Conservation (phyloP, 768 basidiomycete species). For the Mycena haematopus region DNA sequence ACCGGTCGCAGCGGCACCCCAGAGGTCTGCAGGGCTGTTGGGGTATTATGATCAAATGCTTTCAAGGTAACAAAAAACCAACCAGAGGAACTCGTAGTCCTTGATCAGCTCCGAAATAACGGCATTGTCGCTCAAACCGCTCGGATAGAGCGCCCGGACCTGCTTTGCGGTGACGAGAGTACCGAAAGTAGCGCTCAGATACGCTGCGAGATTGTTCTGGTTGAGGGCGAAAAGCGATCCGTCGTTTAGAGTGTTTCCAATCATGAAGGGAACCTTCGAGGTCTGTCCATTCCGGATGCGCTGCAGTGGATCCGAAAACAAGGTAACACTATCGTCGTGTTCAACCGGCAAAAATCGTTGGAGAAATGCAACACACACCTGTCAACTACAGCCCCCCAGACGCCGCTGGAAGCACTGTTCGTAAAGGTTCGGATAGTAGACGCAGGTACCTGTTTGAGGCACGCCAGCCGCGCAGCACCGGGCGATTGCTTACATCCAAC, state of each 20-base stretch:
- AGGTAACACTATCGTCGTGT: conserved; percentile 11
- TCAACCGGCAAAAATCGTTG: background rate
- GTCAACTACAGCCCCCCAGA: conserved; percentile 20
- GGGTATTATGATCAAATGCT: background rate
- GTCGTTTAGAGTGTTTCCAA: conserved; percentile 30
- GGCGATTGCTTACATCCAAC: conserved; percentile 31
- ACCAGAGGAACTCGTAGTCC: conserved; percentile 22
- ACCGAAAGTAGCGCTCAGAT: conserved; percentile 6
- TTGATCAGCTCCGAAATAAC: conserved; percentile 26
- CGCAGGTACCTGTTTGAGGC: conserved; percentile 34
- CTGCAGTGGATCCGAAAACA: conserved; percentile 27
- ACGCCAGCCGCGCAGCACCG: conserved; percentile 31
- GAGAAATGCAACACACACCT: background rate
- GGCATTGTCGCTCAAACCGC: conserved; percentile 27
- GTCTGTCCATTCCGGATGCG: conserved; percentile 27
- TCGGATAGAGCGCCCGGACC: conserved; percentile 27
- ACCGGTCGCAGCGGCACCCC: conserved; percentile 23
- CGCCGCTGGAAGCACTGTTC: conserved; percentile 21
- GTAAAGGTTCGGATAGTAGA: conserved; percentile 27
- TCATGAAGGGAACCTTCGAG: conserved; percentile 29
- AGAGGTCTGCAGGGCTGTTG: conserved; percentile 21
- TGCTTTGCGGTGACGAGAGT: conserved; percentile 12
- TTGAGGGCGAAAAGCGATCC: conserved; percentile 28
- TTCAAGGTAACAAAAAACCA: background rate
- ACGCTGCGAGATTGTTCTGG: conserved; percentile 24